phyloP scores from a whole-genome alignment of 441 rosid genomes.

The Omphalea diandra region DNA sequence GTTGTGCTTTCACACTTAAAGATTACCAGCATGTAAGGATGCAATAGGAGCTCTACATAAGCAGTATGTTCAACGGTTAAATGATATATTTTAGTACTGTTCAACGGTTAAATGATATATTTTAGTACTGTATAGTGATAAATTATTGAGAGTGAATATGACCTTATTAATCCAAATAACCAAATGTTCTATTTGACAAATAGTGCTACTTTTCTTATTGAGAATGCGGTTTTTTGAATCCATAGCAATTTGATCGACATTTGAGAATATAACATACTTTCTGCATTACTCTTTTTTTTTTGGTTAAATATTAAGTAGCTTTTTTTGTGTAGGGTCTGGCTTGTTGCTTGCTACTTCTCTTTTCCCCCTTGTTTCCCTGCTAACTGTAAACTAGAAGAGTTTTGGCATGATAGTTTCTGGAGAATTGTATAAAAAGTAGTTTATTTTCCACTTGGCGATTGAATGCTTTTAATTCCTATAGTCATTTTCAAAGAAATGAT shows the following conservation, averaged over 20 bases:
- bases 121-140: conserved; percentile 8
- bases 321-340: too few relatives aligned
- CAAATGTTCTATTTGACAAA: background rate
- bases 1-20: conserved; percentile 41
- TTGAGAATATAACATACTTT: background rate
- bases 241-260: background rate
- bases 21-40: conserved; percentile 37
- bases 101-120: background rate
- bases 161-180: background rate
- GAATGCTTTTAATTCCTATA: too few relatives aligned
- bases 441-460: too few relatives aligned
- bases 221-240: background rate
- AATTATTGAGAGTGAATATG: background rate
- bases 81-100: background rate
- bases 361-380: too few relatives aligned
- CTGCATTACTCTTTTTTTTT: background rate
- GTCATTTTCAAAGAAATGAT: too few relatives aligned
- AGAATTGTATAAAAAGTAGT: too few relatives aligned
- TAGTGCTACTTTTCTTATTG: too few relatives aligned
- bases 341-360: too few relatives aligned
- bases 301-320: too few relatives aligned
- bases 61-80: background rate
- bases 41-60: conserved; percentile 12
- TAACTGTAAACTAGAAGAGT: too few relatives aligned
- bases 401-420: too few relatives aligned